Conservation (phyloP, 495 filamentous ascomycete species). For the Penicillium crystallinum region DNA sequence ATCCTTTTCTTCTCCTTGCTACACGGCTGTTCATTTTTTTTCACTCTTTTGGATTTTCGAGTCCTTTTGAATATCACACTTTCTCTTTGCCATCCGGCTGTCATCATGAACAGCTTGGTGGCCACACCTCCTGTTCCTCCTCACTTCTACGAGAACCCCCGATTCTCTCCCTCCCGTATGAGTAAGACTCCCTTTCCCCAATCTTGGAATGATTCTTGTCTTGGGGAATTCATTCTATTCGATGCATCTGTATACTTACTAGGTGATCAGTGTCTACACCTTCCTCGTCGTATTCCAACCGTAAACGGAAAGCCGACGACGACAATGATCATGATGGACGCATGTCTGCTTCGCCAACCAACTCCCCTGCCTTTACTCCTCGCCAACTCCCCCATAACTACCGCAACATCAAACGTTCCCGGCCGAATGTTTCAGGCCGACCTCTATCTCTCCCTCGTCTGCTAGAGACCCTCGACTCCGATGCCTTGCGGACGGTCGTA, state of each 20-base stretch:
- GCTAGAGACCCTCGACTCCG: slow-evolving; percentile 81
- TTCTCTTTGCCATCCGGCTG: slow-evolving; percentile 31
- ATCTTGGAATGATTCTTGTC: neutral
- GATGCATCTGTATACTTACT: slow-evolving; percentile 18
- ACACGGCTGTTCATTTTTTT: slow-evolving; percentile 15
- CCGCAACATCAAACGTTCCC: slow-evolving; percentile 58
- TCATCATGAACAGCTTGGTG: slow-evolving; percentile 61
- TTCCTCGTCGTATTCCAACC: slow-evolving; percentile 46
- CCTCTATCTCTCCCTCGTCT: slow-evolving; percentile 77
- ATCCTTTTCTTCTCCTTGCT: slow-evolving; percentile 29
- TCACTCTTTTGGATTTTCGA: slow-evolving; percentile 11
- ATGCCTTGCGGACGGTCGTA: slow-evolving; percentile 75
- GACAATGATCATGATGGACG: slow-evolving; percentile 67
- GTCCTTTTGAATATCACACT: slow-evolving; percentile 7
- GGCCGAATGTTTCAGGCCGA: slow-evolving; percentile 67
- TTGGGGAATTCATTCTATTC: neutral
- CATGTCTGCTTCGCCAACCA: slow-evolving; percentile 80
- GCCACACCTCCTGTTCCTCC: slow-evolving; percentile 65
- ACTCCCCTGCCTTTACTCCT: slow-evolving; percentile 66
- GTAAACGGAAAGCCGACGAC: slow-evolving; percentile 89
- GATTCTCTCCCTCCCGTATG: slow-evolving; percentile 64
- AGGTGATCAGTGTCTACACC: slow-evolving; percentile 48
- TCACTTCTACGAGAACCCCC: slow-evolving; percentile 67
- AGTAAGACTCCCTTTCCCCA: slow-evolving; percentile 45
- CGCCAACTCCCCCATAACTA: slow-evolving; percentile 58